Evolutionary conservation across 345 rosid genomes (phyloP).

Genomic region (Heritiera fomes): DNA sequence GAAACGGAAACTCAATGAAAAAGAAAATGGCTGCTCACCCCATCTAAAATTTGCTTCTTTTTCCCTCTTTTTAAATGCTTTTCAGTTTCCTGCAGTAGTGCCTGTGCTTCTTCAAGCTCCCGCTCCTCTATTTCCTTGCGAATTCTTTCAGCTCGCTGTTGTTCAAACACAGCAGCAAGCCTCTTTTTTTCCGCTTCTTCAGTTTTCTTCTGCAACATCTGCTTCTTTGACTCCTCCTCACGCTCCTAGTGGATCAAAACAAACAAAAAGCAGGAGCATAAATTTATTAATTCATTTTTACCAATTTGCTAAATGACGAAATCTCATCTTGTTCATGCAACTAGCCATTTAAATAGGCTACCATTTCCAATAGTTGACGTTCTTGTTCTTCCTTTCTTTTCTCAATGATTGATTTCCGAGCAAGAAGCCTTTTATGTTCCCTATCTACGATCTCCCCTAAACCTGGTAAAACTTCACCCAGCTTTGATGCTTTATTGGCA

Average conservation of each 20-base stretch:
- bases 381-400: conserved; percentile 98
- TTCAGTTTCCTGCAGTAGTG: conserved; percentile 74
- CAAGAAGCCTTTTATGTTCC: conserved; percentile 92
- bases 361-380: conserved; percentile 88
- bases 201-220: conserved; percentile 70
- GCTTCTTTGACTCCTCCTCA: conserved; percentile 82
- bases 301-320: background rate
- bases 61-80: conserved; percentile 68
- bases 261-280: background rate
- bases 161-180: conserved; percentile 76
- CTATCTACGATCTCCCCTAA: conserved; percentile 80
- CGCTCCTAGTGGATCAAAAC: conserved; percentile 61
- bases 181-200: conserved; percentile 96
- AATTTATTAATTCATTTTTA: background rate
- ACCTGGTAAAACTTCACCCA: conserved; percentile 67
- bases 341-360: conserved; percentile 28
- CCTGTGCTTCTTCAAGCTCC: conserved; percentile 89
- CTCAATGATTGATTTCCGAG: conserved; percentile 91
- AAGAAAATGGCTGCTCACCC: conserved; percentile 42
- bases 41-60: conserved; percentile 79
- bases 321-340: background rate
- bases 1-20: conserved; percentile 12
- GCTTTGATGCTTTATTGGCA: conserved; percentile 65
- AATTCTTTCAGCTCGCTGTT: conserved; percentile 73
- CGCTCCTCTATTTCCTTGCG: conserved; percentile 84